Evolutionary conservation across 1,139 yeast genomes (phyloP), one percentile per base, ranked within the genome.

Genomic region (Scheffersomyces titani): DNA sequence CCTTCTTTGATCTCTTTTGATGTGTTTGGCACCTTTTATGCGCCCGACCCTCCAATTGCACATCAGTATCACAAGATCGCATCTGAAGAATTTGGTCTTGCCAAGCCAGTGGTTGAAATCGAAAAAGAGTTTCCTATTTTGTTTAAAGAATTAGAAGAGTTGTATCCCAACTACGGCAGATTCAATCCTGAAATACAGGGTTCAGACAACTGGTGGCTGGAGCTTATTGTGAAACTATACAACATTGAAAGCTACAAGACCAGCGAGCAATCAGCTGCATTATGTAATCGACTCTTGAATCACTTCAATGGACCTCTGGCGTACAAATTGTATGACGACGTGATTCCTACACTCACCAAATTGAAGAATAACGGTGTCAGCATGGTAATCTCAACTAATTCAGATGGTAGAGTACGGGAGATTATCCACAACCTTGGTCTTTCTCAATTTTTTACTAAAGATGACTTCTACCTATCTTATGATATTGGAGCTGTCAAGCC

Each of bases 81-180:
- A 0, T 51, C 61, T 1, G 66, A 69, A 18, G 73, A 72, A 53
- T 78, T 78, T 66, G 87, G 87, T 0, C 61, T 85, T 5, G 56
- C 67, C 1, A 74, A 75, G 44, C 70, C 78, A 2, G 55, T 62
- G 1, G 71, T 67, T 2, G 62, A 65, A 3, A 72, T 78, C 20
- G 66, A 62, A 19, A 16, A 56, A 3, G 71, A 70, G 1, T 79
- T 79, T 54, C 76, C 80, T 1, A 19, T 24, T 3, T 60, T 70
- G 1, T 73, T 76, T 59, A 61, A 69, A 18, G 62, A 64, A 19
- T 61, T 79, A 61, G 57, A 63, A 19, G 49, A 61, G 19, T 60
- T 70, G 54, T 82, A 73, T 63, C 92, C 92, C 16, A 86, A 87
- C 63, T 88, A 85, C 64, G 93, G 93, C 1, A 85, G 84, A 59